Percentiles rank a stretch among this genome's conserved stretches.
phyloP scores from a whole-genome alignment of 108 stramenopile genomes.

The Cyclotella choctawhatcheeana region DNA sequence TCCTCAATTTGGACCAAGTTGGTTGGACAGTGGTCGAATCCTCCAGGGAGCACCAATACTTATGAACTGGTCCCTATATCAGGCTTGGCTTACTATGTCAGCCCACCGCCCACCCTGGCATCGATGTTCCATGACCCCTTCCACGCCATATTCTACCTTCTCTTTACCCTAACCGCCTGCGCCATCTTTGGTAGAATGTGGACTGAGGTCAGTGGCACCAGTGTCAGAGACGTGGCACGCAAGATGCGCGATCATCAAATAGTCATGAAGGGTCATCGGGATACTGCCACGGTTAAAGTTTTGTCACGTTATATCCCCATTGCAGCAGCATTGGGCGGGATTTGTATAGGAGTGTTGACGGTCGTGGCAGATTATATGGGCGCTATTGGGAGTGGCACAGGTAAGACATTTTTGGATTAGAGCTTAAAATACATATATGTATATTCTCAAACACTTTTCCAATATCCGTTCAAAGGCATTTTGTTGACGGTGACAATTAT shows the following conservation, averaged over 20 bases:
- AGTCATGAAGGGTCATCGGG: constrained; percentile 99
- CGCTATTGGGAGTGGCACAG: constrained; percentile 91
- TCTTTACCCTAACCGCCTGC: constrained; percentile 97
- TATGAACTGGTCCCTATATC: constrained; percentile 90
- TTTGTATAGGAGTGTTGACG: constrained; percentile 98
- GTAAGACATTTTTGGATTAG: no score
- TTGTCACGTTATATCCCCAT: constrained; percentile 98
- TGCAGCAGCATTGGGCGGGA: constrained; percentile 98
- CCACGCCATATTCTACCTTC: constrained; percentile 97
- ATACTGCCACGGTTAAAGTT: constrained; percentile 91
- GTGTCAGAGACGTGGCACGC: constrained; percentile 98
- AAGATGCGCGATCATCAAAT: constrained; percentile 98
- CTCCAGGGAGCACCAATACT: constrained; percentile 63
- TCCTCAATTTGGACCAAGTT: constrained; percentile 94
- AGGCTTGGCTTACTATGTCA: constrained; percentile 99
- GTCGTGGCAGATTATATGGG: constrained; percentile 98
- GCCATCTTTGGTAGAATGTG: constrained; percentile 98
- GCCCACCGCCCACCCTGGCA: constrained; percentile 89
- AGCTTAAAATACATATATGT: no score
- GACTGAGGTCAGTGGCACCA: constrained; percentile 98
- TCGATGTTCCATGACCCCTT: constrained; percentile 97
- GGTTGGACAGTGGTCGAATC: constrained; percentile 91
- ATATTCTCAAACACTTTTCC: no score
- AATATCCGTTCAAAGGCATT: no score
- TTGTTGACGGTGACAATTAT: constrained; percentile 98